phyloP scores from a whole-genome alignment of 768 basidiomycete species.

The Rhodocollybia butyracea region DNA sequence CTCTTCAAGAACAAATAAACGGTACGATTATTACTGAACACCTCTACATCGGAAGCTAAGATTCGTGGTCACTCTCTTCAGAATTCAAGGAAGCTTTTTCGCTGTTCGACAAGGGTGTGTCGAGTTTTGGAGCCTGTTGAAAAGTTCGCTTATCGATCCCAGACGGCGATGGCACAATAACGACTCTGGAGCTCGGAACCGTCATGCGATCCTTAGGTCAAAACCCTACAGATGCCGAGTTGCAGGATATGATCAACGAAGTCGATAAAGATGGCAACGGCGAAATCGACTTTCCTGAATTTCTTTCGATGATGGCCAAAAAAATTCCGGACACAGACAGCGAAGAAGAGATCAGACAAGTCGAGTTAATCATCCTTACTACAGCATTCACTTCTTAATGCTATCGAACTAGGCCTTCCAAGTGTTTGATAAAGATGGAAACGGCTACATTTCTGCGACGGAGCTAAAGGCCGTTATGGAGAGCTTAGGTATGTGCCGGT shows the following conservation, averaged over 20 bases:
- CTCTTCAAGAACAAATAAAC: constrained; percentile 9
- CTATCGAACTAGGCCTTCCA: constrained; percentile 51
- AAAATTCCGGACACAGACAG: constrained; percentile 36
- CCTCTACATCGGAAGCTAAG: not conserved
- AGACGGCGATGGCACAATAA: constrained; percentile 51
- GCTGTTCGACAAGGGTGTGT: constrained; percentile 26
- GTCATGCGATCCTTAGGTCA: constrained; percentile 49
- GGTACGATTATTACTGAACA: not conserved
- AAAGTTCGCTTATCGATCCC: not conserved
- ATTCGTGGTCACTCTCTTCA: not conserved
- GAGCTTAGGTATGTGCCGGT: constrained; percentile 18
- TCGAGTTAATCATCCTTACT: too few relatives aligned
- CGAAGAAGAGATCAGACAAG: constrained; percentile 40
- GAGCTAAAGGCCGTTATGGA: constrained; percentile 27
- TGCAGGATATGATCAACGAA: constrained; percentile 48
- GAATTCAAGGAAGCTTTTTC: constrained; percentile 22
- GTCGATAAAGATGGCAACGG: constrained; percentile 39
- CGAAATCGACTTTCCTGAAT: constrained; percentile 44
- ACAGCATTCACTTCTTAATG: constrained; percentile 18
- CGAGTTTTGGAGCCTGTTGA: not conserved
- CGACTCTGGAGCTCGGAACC: constrained; percentile 43
- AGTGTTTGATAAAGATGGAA: constrained; percentile 27
- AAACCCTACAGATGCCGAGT: constrained; percentile 45
- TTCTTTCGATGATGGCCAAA: constrained; percentile 43
- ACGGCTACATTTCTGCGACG: constrained; percentile 22